phyloP scores from a whole-genome alignment of 495 filamentous ascomycete genomes.

The Bombardia bombarda region DNA sequence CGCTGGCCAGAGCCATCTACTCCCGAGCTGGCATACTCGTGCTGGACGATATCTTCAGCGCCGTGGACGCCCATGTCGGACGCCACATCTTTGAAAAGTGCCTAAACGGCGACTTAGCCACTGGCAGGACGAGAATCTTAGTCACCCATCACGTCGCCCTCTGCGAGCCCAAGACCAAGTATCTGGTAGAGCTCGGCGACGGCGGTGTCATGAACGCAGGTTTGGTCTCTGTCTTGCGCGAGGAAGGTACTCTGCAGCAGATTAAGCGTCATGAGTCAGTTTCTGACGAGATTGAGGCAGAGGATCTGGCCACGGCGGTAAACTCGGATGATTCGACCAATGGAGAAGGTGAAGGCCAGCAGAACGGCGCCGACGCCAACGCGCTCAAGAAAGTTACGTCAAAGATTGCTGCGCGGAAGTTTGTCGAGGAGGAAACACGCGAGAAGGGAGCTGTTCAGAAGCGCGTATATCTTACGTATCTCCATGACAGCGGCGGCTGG shows the following conservation, averaged over 20 bases:
- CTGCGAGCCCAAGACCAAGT: conserved; percentile 60
- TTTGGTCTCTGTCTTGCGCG: conserved; percentile 46
- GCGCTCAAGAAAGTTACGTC: conserved; percentile 35
- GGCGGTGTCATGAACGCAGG: conserved; percentile 58
- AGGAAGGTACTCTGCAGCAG: conserved; percentile 46
- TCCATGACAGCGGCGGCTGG: conserved; percentile 58
- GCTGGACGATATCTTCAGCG: conserved; percentile 80
- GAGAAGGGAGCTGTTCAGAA: conserved; percentile 58
- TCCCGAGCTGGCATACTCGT: conserved; percentile 72
- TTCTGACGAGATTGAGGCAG: conserved; percentile 34
- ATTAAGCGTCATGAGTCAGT: conserved; percentile 51
- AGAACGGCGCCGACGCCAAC: conserved; percentile 21
- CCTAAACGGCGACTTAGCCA: conserved; percentile 58
- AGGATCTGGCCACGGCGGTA: conserved; percentile 36
- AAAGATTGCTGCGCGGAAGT: conserved; percentile 47
- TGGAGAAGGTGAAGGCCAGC: conserved; percentile 15
- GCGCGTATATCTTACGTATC: conserved; percentile 55
- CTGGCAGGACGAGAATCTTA: conserved; percentile 66
- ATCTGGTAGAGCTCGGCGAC: conserved; percentile 59
- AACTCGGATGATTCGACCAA: conserved; percentile 32
- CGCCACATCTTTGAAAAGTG: conserved; percentile 69
- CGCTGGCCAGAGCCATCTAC: conserved; percentile 72
- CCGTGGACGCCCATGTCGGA: conserved; percentile 67
- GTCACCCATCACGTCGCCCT: conserved; percentile 78
- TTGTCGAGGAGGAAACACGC: conserved; percentile 64